Evolutionary conservation across 192 early-diverging fungal genomes (phyloP), one percentile per base, ranked within the genome.

Genomic region (Dissophora globulifera): DNA sequence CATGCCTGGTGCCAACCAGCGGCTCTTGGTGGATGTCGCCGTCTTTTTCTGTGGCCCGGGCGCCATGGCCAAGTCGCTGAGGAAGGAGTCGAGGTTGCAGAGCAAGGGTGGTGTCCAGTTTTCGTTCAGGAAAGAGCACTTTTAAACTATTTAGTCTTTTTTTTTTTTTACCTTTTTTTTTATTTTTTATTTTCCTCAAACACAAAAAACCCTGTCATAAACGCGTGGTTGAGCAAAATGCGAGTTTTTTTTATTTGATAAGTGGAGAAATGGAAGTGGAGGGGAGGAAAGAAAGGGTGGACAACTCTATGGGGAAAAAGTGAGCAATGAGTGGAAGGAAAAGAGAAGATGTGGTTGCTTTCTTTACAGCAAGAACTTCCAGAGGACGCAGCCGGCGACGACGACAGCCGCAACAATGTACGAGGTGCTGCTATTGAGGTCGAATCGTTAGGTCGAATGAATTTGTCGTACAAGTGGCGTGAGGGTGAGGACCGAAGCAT

Each of bases 41-140:
- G 92, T 95, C 31, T 94, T 93, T 80, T 93, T 90, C 79, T 95
- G 94, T 67, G 94, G 94, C 8, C 92, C 92, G 17, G 83, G 83
- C 30, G 80, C 83, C 0, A 82, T 93, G 79, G 90, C 87, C 47
- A 81, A 85, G 33, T 78, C 71, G 22, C 56, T 94, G 38, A 76
- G 82, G 46, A 67, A 64, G 57, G 78, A 82, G 27, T 83, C 78
- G 6, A 58, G 84, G 47, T 10, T 79, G 52, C 69, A 74, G 66
- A 79, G 67, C 58, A 70, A 67, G 79, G 69, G 80, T 46, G 60
- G 78, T 17, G 88, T 86, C 19, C 72, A 51, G 55, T 91, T 91
- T 55, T 61, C 72, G 4, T 91, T 91, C 83, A 84, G 87, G 76
- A 89, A 91, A 78, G 89, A 91, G 46, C 84, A 88, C 69, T 91